phyloP scores from a whole-genome alignment of 192 early-diverging fungal species.

The Entomortierella beljakovae region DNA sequence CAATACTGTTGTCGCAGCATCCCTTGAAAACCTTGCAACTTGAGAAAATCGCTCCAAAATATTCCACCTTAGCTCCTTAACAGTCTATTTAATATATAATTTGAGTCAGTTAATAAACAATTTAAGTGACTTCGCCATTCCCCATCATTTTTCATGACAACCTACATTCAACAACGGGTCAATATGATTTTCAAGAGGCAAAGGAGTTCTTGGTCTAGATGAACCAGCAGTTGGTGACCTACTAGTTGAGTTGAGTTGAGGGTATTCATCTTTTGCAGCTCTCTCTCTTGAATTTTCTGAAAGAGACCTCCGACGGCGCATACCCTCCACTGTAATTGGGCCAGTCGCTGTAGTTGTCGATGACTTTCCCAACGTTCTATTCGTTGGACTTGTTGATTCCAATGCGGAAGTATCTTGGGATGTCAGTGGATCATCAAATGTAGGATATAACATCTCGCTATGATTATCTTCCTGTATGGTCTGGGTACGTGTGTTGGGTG shows the following conservation, averaged over 20 bases:
- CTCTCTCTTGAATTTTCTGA: background rate
- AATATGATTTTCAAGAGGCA: slow-evolving; percentile 38
- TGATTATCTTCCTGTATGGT: slow-evolving; percentile 9
- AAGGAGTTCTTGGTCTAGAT: slow-evolving; percentile 33
- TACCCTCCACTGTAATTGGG: slow-evolving; percentile 45
- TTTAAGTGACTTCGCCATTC: background rate
- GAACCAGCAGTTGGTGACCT: slow-evolving; percentile 1
- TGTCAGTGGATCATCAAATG: slow-evolving; percentile 4
- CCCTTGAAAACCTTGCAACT: slow-evolving; percentile 76
- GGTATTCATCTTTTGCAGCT: background rate
- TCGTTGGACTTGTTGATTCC: background rate
- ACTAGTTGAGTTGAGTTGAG: background rate
- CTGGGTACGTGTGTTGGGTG: slow-evolving; percentile 10
- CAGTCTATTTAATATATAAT: slow-evolving; percentile 53
- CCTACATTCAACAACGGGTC: slow-evolving; percentile 55
- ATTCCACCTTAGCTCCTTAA: slow-evolving; percentile 80
- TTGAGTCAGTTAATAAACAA: background rate
- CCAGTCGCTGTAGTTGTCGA: slow-evolving; percentile 7
- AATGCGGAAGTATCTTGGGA: background rate
- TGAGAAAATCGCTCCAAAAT: slow-evolving; percentile 82
- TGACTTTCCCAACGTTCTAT: background rate
- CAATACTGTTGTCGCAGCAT: slow-evolving; percentile 67
- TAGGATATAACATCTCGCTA: slow-evolving; percentile 12
- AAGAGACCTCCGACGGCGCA: slow-evolving; percentile 25
- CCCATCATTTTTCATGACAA: background rate